Base-by-base conservation (phyloP, 495 filamentous ascomycete genomes). In the Penicillium simplicissimum region DNA sequence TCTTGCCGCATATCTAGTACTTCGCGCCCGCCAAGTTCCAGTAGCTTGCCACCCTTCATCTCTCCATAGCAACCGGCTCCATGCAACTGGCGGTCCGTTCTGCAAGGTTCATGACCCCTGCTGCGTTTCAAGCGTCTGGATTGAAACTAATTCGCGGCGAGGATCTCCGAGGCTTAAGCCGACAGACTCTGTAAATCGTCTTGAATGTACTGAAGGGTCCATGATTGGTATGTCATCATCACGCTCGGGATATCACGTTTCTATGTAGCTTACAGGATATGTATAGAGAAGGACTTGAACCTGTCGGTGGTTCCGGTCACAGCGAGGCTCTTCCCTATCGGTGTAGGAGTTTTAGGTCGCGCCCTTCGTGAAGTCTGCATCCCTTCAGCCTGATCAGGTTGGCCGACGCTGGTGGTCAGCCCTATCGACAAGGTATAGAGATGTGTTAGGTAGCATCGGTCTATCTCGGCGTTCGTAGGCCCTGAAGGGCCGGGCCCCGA, bases 71-170 rank as follows among this genome's bases (percentile, higher is more conserved):
- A 33, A 53, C 33, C 34, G 51, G 8, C 1, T 4, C 17, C 23
- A 14, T n/a, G 23, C 23, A 11, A 31, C 45, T 49, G 45, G 53
- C 36, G 36, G 36, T 31, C 23, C 23, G 19, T 36, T 13, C 60
- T 58, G 60, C 60, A 62, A 62, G 55, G 60, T 53, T 45, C 40
- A 48, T 31, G 14, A 13, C n/a, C 42, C 45, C 14, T 49, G 45
- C 45, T 25, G 45, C 28, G 13, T 48, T 49, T 25, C 21, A 28
- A 34, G 36, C 37, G 47, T 33, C 47, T 52, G 1, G 36, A 59
- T 31, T 52, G 56, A 36, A 28, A 38, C 21, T 13, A 10, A 21
- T 8, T 11, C 23, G 21, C 42, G 19, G 14, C 35, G 56, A 28
- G 19, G 45, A 31, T n/a, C 31, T 13, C 25, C 33, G 37, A 47